Percentiles rank a stretch among this genome's conserved stretches.
phyloP scores from a whole-genome alignment of 2,329 filamentous ascomycete species.

The Elsinoe fawcettii region DNA sequence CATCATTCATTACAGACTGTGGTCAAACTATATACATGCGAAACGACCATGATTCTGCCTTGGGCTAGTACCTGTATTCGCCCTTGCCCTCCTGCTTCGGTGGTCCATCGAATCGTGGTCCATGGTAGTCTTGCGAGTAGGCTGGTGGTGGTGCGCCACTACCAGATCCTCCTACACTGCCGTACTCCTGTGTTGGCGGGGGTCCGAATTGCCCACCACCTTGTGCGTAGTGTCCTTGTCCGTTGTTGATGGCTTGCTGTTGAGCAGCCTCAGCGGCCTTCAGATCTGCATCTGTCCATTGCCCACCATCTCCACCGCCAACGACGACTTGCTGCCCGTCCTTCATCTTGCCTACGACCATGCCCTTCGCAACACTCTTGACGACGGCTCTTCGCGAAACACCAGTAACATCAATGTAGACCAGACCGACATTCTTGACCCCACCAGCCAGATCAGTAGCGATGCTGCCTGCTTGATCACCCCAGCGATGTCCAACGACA shows the following conservation, averaged over 20 bases:
- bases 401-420: constrained; percentile 93
- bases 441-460: constrained; percentile 70
- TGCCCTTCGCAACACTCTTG: constrained; percentile 92
- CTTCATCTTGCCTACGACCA: constrained; percentile 77
- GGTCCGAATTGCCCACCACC: background rate
- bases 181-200: background rate
- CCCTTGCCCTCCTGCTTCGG: constrained; percentile 10
- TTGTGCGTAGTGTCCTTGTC: background rate
- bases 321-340: constrained; percentile 67
- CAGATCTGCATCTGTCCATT: constrained; percentile 34
- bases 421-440: constrained; percentile 90
- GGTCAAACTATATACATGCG: constrained; percentile 8
- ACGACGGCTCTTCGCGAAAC: constrained; percentile 83
- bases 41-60: background rate
- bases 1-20: background rate
- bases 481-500: constrained; percentile 84
- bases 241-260: constrained; percentile 3
- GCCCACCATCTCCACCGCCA: constrained; percentile 54
- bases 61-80: constrained; percentile 6
- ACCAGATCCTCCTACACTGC: background rate
- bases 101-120: constrained; percentile 1
- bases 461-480: constrained; percentile 72
- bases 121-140: constrained; percentile 11
- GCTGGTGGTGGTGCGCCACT: constrained; percentile 3
- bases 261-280: constrained; percentile 23